Base-by-base conservation (phyloP, 495 filamentous ascomycete species). In the Sabuloglossum arenarium region DNA sequence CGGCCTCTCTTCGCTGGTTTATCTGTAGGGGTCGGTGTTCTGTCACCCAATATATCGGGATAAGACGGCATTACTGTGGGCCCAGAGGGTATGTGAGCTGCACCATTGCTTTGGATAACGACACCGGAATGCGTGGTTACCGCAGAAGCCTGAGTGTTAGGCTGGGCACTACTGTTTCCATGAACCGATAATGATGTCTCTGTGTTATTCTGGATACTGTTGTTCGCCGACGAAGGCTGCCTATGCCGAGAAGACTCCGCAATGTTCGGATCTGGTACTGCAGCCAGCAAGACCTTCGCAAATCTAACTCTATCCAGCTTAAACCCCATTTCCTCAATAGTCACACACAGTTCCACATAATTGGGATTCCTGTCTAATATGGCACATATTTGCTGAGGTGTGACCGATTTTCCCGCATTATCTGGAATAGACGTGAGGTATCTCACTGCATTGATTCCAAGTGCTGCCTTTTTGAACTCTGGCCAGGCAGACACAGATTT, bases 291-390 rank as follows among this genome's bases (percentile, higher is more conserved):
- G 43, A 60, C 61, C 56, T 68, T 64, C 30, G 75, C 75, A 56
- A 78, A 71, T 1, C 60, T 59, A 11, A 67, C 63, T 47, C 72
- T 63, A 55, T 76, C 68, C 42, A 78, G 59, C 16, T 59, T 58
- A 28, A 77, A 64, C 1, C 71, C 70, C 47, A 63, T 63, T 0
- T 43, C 30, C 54, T 78, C 75, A n/a, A 78, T 61, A 30, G 62
- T 59, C 56, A 73, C 68, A 60, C 75, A 78, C 4, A 78, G 62
- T 51, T 71, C 67, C 53, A 64, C 65, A 61, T 78, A 78, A 19
- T 66, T 70, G 0, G 73, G 73, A 62, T 76, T 75, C 21, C 55
- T 55, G 42, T 75, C 64, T 21, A 78, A 59, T 27, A 78, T 63
- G 8, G 54, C 54, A 42, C 63, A 61, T 0, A 78, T 64, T 23